A percentile compares a stretch with the other conserved stretches of the same genome.
These are phyloP conservation scores for Globisporangium paddicum DNA, from an alignment of 352 stramenopile genomes.

Conservation along the genomic window DNA sequence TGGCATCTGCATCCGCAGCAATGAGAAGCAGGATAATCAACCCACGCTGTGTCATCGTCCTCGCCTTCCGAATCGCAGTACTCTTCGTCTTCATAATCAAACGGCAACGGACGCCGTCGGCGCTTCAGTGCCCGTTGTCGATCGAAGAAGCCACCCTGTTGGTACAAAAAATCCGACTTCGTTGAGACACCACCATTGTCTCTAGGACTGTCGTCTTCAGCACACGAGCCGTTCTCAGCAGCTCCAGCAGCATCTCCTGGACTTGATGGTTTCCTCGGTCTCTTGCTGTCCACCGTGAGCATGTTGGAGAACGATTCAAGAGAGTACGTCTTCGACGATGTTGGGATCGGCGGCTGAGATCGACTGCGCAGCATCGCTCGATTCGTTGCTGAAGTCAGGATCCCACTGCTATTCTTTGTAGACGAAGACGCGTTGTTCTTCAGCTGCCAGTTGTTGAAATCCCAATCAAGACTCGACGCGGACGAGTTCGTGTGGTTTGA, in stretches of 20 bases:
- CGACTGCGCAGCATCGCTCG: slow-evolving; percentile 1
- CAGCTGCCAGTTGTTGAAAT: slow-evolving; percentile 63
- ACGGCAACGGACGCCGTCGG: slow-evolving; percentile 46
- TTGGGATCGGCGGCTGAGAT: slow-evolving; percentile 11
- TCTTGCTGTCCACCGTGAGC: slow-evolving; percentile 23
- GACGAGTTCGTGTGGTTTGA: slow-evolving; percentile 46
- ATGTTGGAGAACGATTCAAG: slow-evolving; percentile 59
- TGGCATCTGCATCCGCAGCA: slow-evolving; percentile 49
- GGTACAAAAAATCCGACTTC: slow-evolving; percentile 72
- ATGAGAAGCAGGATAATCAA: slow-evolving; percentile 10
- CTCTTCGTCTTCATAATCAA: slow-evolving; percentile 38
- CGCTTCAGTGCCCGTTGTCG: slow-evolving; percentile 61
- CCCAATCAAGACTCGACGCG: slow-evolving; percentile 65
- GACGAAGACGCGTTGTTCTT: slow-evolving; percentile 10
- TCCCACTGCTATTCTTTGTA: neutral
- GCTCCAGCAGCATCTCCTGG: slow-evolving; percentile 1
- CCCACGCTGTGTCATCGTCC: slow-evolving; percentile 16
- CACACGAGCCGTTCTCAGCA: slow-evolving; percentile 14
- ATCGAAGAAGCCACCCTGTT: slow-evolving; percentile 78
- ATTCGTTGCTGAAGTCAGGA: neutral
- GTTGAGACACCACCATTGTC: slow-evolving; percentile 16
- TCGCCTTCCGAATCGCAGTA: slow-evolving; percentile 9
- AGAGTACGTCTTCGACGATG: slow-evolving; percentile 44
- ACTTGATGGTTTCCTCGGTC: slow-evolving; percentile 10
- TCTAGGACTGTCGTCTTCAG: slow-evolving; percentile 21